Conservation (phyloP, 2,329 filamentous ascomycete genomes). For the Sodiomyces alkalinus region DNA sequence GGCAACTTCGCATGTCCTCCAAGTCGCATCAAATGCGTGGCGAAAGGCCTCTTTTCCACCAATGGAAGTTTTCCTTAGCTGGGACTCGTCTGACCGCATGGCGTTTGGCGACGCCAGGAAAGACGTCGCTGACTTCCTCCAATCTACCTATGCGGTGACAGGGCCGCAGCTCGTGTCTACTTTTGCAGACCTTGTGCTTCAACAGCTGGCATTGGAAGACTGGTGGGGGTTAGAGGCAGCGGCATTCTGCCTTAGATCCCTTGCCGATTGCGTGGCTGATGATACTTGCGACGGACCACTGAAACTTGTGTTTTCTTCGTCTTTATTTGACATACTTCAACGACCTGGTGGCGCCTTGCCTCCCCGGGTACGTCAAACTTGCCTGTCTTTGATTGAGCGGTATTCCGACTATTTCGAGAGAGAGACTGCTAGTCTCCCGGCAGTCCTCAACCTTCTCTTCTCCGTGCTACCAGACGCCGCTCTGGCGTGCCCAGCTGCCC, state of each 20-base stretch:
- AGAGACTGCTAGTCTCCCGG: slow-evolving; percentile 49
- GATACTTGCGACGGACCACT: slow-evolving; percentile 43
- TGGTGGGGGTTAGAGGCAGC: slow-evolving; percentile 48
- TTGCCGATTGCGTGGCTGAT: slow-evolving; percentile 51
- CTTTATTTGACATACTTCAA: slow-evolving; percentile 39
- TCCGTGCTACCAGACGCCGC: slow-evolving; percentile 46
- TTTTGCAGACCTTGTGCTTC: slow-evolving; percentile 40
- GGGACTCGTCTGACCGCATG: slow-evolving; percentile 54
- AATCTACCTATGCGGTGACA: slow-evolving; percentile 51
- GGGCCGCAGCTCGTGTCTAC: slow-evolving; percentile 39
- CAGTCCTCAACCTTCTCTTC: slow-evolving; percentile 62
- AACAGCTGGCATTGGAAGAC: slow-evolving; percentile 28
- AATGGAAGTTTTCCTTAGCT: slow-evolving; percentile 38
- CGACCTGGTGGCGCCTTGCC: slow-evolving; percentile 38
- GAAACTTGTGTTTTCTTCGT: slow-evolving; percentile 43
- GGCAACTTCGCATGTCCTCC: slow-evolving; percentile 43
- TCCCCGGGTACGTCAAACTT: slow-evolving; percentile 48
- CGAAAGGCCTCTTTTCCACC: slow-evolving; percentile 55
- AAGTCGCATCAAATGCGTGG: slow-evolving; percentile 51
- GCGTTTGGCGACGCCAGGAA: slow-evolving; percentile 59
- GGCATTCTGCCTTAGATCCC: slow-evolving; percentile 46
- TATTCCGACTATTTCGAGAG: slow-evolving; percentile 67
- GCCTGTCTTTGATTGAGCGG: slow-evolving; percentile 53
- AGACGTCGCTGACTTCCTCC: slow-evolving; percentile 65
- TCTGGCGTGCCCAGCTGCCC: slow-evolving; percentile 54